Conservation (phyloP, 106 monocot species). For the Dendrobium nobile region DNA sequence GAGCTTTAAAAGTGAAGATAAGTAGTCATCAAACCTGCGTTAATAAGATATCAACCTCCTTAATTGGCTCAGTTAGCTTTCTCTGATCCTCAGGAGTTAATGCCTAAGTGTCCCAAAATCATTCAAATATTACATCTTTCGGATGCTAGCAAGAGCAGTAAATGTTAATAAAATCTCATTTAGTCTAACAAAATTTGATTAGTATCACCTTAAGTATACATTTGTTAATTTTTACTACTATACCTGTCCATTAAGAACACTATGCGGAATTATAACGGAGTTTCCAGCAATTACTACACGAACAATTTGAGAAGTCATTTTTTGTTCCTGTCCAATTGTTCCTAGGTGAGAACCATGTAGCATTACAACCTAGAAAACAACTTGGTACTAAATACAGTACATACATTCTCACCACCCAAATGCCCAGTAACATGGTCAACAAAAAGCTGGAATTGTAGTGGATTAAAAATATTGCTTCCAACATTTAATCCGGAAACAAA, state of each 20-base stretch:
- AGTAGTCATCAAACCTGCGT: constrained; percentile 54
- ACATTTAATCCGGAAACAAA: constrained; percentile 84
- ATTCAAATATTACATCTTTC: not conserved
- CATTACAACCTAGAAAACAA: not conserved
- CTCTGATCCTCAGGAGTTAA: constrained; percentile 72
- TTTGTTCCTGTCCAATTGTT: constrained; percentile 60
- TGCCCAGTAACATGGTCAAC: constrained; percentile 94
- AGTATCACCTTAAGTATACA: not conserved
- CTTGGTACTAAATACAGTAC: not conserved
- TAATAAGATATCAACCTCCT: constrained; percentile 89
- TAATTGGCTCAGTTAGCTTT: constrained; percentile 77
- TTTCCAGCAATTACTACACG: constrained; percentile 88
- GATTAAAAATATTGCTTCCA: constrained; percentile 64
- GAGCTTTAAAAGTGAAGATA: not conserved
- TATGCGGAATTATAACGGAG: constrained; percentile 68
- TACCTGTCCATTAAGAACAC: constrained; percentile 75
- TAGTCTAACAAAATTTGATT: not conserved
- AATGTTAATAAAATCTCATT: not conserved
- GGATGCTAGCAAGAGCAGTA: not conserved
- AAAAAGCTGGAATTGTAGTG: constrained; percentile 95
- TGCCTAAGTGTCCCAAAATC: constrained; percentile 30
- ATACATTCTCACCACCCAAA: constrained; percentile 89
- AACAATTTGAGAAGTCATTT: constrained; percentile 74
- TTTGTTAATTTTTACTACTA: not conserved
- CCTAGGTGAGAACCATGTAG: not conserved